These are phyloP conservation scores for Hortaea werneckii DNA, from an alignment of 2,329 filamentous ascomycete species.

Conservation along the genomic window DNA sequence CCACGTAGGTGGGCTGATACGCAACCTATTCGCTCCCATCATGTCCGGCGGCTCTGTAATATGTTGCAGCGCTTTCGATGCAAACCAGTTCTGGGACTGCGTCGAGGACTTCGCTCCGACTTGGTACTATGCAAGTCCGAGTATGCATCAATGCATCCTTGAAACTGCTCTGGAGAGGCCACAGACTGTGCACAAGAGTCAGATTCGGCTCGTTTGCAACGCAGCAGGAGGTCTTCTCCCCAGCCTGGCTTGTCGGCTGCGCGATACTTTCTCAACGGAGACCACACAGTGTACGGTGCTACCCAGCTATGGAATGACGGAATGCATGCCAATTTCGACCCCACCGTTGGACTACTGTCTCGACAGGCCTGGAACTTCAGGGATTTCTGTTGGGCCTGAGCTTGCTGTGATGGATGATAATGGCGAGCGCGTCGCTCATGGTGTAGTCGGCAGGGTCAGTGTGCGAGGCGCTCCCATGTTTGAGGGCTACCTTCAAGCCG, in stretches of 20 bases:
- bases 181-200: conserved; percentile 32
- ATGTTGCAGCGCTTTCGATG: conserved; percentile 45
- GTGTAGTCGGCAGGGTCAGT: conserved; percentile 37
- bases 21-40: conserved; percentile 46
- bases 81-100: conserved; percentile 47
- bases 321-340: conserved; percentile 50
- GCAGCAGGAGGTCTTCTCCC: conserved; percentile 46
- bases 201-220: conserved; percentile 46
- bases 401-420: conserved; percentile 40
- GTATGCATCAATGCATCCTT: conserved; percentile 47
- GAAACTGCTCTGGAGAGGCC: conserved; percentile 34
- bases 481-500: conserved; percentile 38
- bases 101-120: conserved; percentile 39
- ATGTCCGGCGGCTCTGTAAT: conserved; percentile 46
- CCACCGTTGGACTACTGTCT: conserved; percentile 44
- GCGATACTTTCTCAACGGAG: conserved; percentile 36
- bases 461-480: conserved; percentile 45
- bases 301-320: conserved; percentile 51
- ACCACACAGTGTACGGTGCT: conserved; percentile 35
- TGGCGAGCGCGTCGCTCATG: conserved; percentile 21
- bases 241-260: conserved; percentile 39
- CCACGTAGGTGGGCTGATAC: conserved; percentile 43
- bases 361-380: conserved; percentile 45
- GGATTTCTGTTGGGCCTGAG: conserved; percentile 43
- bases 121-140: conserved; percentile 50